phyloP scores from a whole-genome alignment of 495 filamentous ascomycete species.

The Hapsidospora chrysogenum region DNA sequence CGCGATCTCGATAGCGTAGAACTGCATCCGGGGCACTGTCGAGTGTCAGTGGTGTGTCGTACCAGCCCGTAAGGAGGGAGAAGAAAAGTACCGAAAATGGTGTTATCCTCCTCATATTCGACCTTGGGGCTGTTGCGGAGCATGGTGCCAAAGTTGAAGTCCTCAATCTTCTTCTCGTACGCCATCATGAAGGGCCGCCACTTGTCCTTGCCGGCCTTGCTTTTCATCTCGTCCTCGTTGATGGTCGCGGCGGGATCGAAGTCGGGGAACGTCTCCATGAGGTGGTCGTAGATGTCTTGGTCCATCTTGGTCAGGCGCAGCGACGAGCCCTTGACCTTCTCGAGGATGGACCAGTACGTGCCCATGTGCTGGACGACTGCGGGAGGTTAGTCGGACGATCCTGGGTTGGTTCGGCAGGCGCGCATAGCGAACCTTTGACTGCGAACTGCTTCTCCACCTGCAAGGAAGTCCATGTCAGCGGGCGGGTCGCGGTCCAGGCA shows the following conservation, averaged over 20 bases:
- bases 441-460: conserved; percentile 99
- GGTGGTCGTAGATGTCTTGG: conserved; percentile 81
- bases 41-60: conserved; percentile 5
- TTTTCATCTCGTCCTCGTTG: conserved; percentile 93
- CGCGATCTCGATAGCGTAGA: conserved; percentile 92
- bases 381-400: not conserved
- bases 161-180: conserved; percentile 83
- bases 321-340: conserved; percentile 69
- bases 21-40: conserved; percentile 79
- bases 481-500: not conserved
- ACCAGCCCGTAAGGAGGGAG: conserved; percentile 1
- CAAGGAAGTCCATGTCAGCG: not conserved
- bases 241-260: conserved; percentile 69
- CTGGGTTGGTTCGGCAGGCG: no score
- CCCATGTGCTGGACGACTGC: conserved; percentile 83
- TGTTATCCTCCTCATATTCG: conserved; percentile 79
- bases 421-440: conserved; percentile 68
- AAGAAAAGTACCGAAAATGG: conserved; percentile 59
- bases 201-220: conserved; percentile 83
- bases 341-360: conserved; percentile 93
- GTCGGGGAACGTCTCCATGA: conserved; percentile 76
- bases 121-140: conserved; percentile 56
- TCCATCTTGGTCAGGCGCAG: conserved; percentile 86
- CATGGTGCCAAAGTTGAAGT: conserved; percentile 97
- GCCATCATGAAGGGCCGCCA: conserved; percentile 91